A percentile compares a stretch with the other conserved stretches of the same genome.
Evolutionary conservation across 768 basidiomycete genomes (phyloP).

Genomic region (Hortiboletus campestris): DNA sequence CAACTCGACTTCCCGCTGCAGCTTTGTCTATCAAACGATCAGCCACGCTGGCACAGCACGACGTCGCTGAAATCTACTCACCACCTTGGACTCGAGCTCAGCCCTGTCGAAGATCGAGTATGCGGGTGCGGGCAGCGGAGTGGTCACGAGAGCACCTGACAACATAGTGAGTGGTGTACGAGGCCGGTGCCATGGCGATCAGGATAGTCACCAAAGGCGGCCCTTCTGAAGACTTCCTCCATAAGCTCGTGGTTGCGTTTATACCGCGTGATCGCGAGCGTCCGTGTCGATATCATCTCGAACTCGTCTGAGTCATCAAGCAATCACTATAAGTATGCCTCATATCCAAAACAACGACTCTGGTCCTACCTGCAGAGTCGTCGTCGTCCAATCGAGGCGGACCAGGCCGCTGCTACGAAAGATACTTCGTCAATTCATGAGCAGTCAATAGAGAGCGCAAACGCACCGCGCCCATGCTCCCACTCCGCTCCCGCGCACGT

Average conservation of each 20-base stretch:
- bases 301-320: slow-evolving; percentile 47
- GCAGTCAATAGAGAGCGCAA: background rate
- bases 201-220: slow-evolving; percentile 51
- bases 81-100: slow-evolving; percentile 57
- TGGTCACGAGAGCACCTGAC: slow-evolving; percentile 45
- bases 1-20: slow-evolving; percentile 57
- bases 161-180: background rate
- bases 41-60: background rate
- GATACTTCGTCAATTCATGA: background rate
- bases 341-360: background rate
- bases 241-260: slow-evolving; percentile 81
- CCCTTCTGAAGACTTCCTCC: slow-evolving; percentile 76
- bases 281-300: slow-evolving; percentile 70
- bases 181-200: background rate
- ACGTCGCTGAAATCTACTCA: slow-evolving; percentile 28
- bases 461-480: slow-evolving; percentile 41
- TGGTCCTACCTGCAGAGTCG: slow-evolving; percentile 57
- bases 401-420: slow-evolving; percentile 28
- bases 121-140: slow-evolving; percentile 43
- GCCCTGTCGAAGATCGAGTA: slow-evolving; percentile 60
- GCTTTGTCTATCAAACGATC: slow-evolving; percentile 43
- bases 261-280: slow-evolving; percentile 70
- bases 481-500: slow-evolving; percentile 46
- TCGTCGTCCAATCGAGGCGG: slow-evolving; percentile 49
- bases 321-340: background rate